A percentile compares a stretch with the other conserved stretches of the same genome.
Conservation (phyloP, 2,329 filamentous ascomycete species). For the Fusarium marasasianum region DNA sequence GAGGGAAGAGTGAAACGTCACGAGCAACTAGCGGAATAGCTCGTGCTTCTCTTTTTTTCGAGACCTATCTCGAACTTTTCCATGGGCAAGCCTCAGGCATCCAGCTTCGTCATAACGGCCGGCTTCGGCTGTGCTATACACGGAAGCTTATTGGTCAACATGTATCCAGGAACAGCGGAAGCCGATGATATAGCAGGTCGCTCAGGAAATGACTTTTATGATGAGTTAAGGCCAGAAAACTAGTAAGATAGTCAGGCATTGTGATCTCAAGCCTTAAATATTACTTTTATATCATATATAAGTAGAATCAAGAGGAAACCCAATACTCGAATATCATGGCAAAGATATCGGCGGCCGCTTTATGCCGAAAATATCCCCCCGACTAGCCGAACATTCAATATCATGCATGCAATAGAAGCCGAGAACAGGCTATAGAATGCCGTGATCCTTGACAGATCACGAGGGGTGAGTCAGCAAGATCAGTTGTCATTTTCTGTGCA, state of each 20-base stretch:
- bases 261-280: not conserved
- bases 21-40: constrained; percentile 18
- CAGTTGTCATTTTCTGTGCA: not conserved
- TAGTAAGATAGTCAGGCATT: not conserved
- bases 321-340: not conserved
- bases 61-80: constrained; percentile 45
- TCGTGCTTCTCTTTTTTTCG: constrained; percentile 36
- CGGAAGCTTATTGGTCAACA: constrained; percentile 26
- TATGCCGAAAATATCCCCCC: constrained; percentile 42
- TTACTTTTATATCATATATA: not conserved
- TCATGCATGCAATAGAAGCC: constrained; percentile 16
- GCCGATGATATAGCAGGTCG: constrained; percentile 30
- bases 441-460: not conserved
- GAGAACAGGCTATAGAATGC: constrained; percentile 12
- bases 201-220: not conserved
- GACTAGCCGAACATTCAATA: constrained; percentile 18
- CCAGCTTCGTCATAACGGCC: constrained; percentile 45
- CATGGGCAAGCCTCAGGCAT: constrained; percentile 43
- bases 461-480: not conserved
- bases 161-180: constrained; percentile 12
- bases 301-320: not conserved
- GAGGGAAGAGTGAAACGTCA: constrained; percentile 18
- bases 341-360: not conserved
- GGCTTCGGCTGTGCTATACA: constrained; percentile 32
- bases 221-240: not conserved